These are phyloP conservation scores for Diutina mesorugosa DNA, from an alignment of 1,139 yeast genomes.

Conservation along the genomic window DNA sequence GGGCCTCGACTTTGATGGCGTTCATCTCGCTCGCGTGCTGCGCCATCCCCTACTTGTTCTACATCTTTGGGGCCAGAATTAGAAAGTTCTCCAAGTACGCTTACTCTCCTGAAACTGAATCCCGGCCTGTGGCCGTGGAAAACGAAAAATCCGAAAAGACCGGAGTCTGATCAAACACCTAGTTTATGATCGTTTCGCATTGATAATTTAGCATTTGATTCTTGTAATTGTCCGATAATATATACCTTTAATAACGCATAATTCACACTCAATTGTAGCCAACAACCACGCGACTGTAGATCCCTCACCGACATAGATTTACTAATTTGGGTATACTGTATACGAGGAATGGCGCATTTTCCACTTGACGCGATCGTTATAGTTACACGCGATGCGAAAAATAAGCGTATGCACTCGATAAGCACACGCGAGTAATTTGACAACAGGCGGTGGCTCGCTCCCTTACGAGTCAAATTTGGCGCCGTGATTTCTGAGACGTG, in stretches of 20 bases:
- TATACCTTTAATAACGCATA: neutral
- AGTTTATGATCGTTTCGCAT: neutral
- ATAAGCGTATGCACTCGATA: neutral
- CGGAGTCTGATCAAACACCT: neutral
- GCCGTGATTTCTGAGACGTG: too few relatives aligned
- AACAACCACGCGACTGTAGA: too few relatives aligned
- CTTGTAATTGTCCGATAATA: neutral
- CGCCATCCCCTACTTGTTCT: conserved; percentile 46
- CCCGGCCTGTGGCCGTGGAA: neutral
- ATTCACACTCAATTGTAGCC: too few relatives aligned
- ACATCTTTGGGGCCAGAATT: conserved; percentile 38
- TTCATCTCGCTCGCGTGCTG: conserved; percentile 54
- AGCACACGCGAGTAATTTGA: neutral
- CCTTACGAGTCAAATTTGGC: neutral
- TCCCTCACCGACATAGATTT: too few relatives aligned
- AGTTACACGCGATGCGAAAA: neutral
- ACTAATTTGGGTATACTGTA: too few relatives aligned
- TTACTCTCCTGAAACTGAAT: conserved; percentile 12
- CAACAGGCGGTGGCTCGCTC: neutral
- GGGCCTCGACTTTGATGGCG: conserved; percentile 61
- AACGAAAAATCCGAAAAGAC: neutral
- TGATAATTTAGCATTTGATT: neutral
- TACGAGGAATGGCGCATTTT: neutral
- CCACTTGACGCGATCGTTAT: neutral
- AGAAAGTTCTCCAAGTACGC: conserved; percentile 41